Percentiles rank a stretch among this genome's conserved stretches.
These are phyloP conservation scores for Puccinellia tenuiflora DNA, from an alignment of 176 grass and related monocot species.

Conservation along the genomic window DNA sequence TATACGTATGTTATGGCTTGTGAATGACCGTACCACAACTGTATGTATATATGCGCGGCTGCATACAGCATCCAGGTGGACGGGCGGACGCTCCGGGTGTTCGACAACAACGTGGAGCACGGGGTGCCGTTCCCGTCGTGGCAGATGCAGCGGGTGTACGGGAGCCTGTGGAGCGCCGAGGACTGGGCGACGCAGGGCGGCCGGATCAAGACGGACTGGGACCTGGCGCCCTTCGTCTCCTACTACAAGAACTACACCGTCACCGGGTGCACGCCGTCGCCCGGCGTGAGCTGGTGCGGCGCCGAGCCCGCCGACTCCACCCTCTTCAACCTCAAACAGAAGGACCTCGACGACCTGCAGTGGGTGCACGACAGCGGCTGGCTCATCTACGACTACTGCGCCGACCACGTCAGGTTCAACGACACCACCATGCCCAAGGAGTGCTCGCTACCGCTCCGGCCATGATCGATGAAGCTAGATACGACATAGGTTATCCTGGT, in stretches of 20 bases:
- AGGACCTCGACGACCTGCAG: not conserved
- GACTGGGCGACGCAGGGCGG: slow-evolving; percentile 79
- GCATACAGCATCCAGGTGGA: slow-evolving; percentile 52
- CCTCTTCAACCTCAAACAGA: slow-evolving; percentile 4
- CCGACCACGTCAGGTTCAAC: slow-evolving; percentile 36
- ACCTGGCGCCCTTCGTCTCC: slow-evolving; percentile 49
- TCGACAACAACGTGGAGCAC: slow-evolving; percentile 48
- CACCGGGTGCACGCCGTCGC: slow-evolving; percentile 30
- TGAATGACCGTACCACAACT: too few relatives aligned
- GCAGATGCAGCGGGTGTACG: slow-evolving; percentile 54
- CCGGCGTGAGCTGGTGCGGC: slow-evolving; percentile 42
- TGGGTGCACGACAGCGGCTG: not conserved
- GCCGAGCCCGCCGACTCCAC: slow-evolving; percentile 8
- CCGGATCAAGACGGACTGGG: slow-evolving; percentile 65
- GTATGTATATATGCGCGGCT: too few relatives aligned
- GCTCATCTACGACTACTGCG: slow-evolving; percentile 66
- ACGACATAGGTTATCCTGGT: not conserved
- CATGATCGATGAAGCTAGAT: too few relatives aligned
- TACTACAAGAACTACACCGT: slow-evolving; percentile 47
- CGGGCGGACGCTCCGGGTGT: slow-evolving; percentile 40
- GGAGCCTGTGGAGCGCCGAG: slow-evolving; percentile 61
- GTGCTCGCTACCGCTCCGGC: slow-evolving; percentile 16
- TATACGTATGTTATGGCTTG: too few relatives aligned
- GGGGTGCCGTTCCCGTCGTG: slow-evolving; percentile 41
- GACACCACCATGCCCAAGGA: slow-evolving; percentile 28